A percentile compares a stretch with the other conserved stretches of the same genome.
phyloP scores from a whole-genome alignment of 495 filamentous ascomycete species.

The Neurospora sp. region DNA sequence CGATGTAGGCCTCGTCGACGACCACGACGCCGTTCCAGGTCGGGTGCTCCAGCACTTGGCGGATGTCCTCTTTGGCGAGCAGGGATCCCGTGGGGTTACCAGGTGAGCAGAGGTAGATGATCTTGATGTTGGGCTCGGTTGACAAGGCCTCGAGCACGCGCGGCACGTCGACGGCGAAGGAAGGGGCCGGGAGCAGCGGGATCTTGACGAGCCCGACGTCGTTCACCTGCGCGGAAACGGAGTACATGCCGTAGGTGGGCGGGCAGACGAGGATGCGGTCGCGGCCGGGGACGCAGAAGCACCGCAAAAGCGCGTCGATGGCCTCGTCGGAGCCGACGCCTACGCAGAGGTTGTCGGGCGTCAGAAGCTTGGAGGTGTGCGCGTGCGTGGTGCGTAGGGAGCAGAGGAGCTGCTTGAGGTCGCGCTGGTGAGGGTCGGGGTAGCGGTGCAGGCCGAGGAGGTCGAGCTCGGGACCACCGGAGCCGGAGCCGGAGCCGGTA shows the following conservation, averaged over 20 bases:
- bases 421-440: conserved; percentile 86
- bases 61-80: conserved; percentile 66
- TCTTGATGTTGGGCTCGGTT: conserved; percentile 59
- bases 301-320: conserved; percentile 85
- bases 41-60: conserved; percentile 67
- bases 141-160: conserved; percentile 57
- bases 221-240: conserved; percentile 86
- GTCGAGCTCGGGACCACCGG: conserved; percentile 43
- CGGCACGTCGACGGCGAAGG: conserved; percentile 60
- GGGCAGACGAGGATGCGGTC: conserved; percentile 92
- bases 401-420: conserved; percentile 81
- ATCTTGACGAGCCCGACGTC: conserved; percentile 80
- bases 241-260: conserved; percentile 98
- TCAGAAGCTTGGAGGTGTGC: conserved; percentile 65
- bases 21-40: conserved; percentile 93
- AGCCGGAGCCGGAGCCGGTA: conserved; percentile 14
- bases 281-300: conserved; percentile 77
- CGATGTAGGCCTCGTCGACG: conserved; percentile 93
- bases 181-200: conserved; percentile 49
- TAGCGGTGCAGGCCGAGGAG: conserved; percentile 80
- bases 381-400: conserved; percentile 74
- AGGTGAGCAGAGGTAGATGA: conserved; percentile 85
- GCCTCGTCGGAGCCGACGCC: conserved; percentile 95
- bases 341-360: conserved; percentile 78
- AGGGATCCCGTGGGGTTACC: conserved; percentile 85